Evolutionary conservation across 202 grass and related monocot species (phyloP), one percentile per base, ranked within the genome.

Genomic region (Setaria italica): DNA sequence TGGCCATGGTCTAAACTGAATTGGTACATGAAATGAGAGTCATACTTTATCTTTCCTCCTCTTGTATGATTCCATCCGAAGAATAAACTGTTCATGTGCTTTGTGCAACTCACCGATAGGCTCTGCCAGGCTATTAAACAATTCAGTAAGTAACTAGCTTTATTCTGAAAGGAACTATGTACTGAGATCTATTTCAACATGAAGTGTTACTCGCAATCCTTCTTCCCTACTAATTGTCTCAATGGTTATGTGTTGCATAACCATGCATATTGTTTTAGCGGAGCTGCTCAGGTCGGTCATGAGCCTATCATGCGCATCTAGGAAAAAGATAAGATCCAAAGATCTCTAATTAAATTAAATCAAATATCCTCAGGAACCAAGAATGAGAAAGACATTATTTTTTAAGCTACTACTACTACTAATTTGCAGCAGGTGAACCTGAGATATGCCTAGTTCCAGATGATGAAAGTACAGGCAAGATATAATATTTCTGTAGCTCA

Each of bases 31-130:
- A 76, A 79, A 14, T 21, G 6, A 82, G 73, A 74, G 20, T 11
- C 14, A 76, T 97, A 98, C 95, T 70, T 92, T 90, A 72, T 85
- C 67, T 91, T 87, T 94, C 76, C 85, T 95, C 89, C 87, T 94
- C 82, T 88, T 88, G 77, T 90, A 83, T 67, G 90, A 59, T 76
- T 91, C 88, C 64, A 95, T 47, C 9, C 96, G 91, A 63, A 57
- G 77, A 86, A 90, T 62, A 88, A 95, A 99, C 64, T 99, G 88
- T 67, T 88, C 86, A 34, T 92, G 92, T 82, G 91, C 81, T 85
- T 94, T 99, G 33, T 94, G 88, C 70, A 99, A 77, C 82, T 99
- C 96, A 50, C 30, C 65, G 9, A 88, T 82, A 72, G 96, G 96
- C 79, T 95, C 96, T 86, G 96, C 93, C 88, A 91, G 85, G 63